Evolutionary conservation across 495 filamentous ascomycete species (phyloP), one percentile per base, ranked within the genome.

Genomic region (Aspergillus carlsbadensis): DNA sequence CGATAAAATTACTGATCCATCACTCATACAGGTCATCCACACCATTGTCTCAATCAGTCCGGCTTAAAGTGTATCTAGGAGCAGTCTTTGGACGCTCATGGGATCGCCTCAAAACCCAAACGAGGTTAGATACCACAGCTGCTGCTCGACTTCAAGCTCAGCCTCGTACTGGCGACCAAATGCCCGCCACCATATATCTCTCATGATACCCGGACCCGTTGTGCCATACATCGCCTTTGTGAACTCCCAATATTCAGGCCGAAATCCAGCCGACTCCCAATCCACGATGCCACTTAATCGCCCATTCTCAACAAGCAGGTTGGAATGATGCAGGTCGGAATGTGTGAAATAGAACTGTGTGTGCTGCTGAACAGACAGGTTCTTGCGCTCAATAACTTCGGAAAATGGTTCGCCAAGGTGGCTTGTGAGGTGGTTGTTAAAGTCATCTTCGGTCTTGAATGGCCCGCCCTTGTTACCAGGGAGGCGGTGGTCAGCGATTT

Each of bases 191-290:
- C 10, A 14, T 6, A 46, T 33, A 14, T 29, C 14, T 3, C 14
- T 14, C 22, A 46, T 31, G 5, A 14, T 10, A 5, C 15, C 36
- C 4, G 11, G 36, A 39, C 13, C 15, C 15, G 13, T 8, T 15
- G 40, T 14, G 1, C 47, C 17, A 52, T 64, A 65, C 61, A 66
- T 62, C 0, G 59, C 56, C 58, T 64, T 70, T 0, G 63, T 70
- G 49, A 59, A 71, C 15, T 68, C 70, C 70, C 70, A 73, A 40
- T 71, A 73, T 20, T 70, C 68, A 35, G 70, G 66, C n/a, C 42
- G 54, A 24, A 58, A 73, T 14, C 68, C 68, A 4, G 68, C 64
- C 4, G 56, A 65, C 55, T 73, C 66, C 66, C 68, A 73, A 21
- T 71, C 68, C 8, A 73, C 50, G 54, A 71, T 65, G 3, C 59